Conservation (phyloP, 2,329 filamentous ascomycete genomes). For the Aspergillus sp. region DNA sequence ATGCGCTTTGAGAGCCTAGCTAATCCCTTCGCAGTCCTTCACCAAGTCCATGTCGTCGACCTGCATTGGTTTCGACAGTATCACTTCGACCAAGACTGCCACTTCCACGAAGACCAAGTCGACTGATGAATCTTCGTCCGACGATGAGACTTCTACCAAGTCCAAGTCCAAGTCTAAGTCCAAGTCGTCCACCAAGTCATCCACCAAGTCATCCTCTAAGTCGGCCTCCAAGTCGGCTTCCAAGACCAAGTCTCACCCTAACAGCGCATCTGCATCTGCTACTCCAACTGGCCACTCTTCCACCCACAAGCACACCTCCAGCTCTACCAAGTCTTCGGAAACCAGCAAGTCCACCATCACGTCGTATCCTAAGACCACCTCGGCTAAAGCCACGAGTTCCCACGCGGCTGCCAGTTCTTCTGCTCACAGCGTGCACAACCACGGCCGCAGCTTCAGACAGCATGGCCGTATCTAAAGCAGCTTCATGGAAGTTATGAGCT, state of each 20-base stretch:
- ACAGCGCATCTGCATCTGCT: neutral
- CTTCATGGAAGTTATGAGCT: neutral
- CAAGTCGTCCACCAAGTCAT: neutral
- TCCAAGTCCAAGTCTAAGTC: neutral
- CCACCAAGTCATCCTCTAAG: neutral
- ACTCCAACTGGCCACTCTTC: neutral
- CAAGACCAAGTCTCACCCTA: slow-evolving; percentile 1
- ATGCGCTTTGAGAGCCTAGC: neutral
- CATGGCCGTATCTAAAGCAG: neutral
- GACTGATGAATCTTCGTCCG: neutral
- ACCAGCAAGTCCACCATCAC: neutral
- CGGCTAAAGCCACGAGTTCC: neutral
- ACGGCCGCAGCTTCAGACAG: neutral
- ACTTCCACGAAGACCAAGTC: neutral
- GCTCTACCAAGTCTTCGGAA: neutral
- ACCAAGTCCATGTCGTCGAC: slow-evolving; percentile 4
- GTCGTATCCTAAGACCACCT: neutral
- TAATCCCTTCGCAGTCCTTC: neutral
- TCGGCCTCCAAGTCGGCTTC: neutral
- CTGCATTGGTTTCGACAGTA: slow-evolving; percentile 10
- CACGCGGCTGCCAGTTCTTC: neutral
- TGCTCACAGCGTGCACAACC: neutral
- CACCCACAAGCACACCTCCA: neutral
- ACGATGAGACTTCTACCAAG: neutral
- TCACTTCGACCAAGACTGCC: slow-evolving; percentile 1